Base-by-base conservation (phyloP, 192 early-diverging fungal genomes). In the Coemansia brasiliensis region DNA sequence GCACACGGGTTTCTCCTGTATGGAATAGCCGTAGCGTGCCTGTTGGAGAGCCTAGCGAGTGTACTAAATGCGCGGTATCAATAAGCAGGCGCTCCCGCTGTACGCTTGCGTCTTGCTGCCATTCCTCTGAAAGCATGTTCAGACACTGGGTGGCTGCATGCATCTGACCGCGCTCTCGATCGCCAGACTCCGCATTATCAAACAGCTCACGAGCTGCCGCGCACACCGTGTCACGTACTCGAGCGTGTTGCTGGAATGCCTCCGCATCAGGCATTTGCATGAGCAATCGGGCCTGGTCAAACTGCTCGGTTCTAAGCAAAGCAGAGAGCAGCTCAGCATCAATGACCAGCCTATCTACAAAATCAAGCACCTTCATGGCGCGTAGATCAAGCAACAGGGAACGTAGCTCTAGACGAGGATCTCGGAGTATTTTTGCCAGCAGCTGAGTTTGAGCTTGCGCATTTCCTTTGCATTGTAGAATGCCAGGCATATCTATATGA, bases 161-260 rank as follows among this genome's bases (percentile, higher is more conserved):
- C 38, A 69, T n/a, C 57, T 50, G 41, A 5, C 61, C 66, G 3
- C 26, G 35, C 3, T 63, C 65, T 39, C 26, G 59, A 25, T 58
- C 55, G 24, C 65, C 57, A 5, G 65, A 56, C 13, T 65, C 72
- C 1, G 74, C 59, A 50, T 70, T 71, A 52, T 71, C 68, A n/a
- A 72, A 59, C 59, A 79, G 39, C 58, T 79, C 68, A 39, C 61
- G 53, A 1, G 61, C 69, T 11, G 59, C 68, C n/a, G 66, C 55
- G n/a, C 63, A 63, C 55, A 63, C 64, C 12, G 64, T 55, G 13
- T 64, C 61, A 10, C 60, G 40, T 3, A 55, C 60, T 4, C 22
- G 37, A 0, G 35, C 17, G 1, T 18, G 11, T 42, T 55, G 18
- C 18, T 26, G 17, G 65, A 58, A 5, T 18, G 56, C 44, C 29